Evolutionary conservation across 148 eudicot genomes (phyloP).

Genomic region (Chenopodium album): DNA sequence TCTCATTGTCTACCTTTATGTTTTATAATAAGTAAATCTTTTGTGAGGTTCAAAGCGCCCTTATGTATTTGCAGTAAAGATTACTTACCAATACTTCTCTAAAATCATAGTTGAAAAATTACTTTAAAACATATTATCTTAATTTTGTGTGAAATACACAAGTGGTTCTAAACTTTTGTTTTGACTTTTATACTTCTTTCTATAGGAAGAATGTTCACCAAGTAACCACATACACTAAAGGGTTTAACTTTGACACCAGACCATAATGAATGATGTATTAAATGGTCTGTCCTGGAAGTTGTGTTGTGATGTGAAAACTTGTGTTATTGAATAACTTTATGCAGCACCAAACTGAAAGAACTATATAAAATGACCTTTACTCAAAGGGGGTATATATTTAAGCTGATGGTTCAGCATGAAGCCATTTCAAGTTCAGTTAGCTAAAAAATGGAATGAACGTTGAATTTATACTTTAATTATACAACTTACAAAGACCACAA

Average conservation of each 20-base stretch:
- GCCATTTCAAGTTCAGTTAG: neutral
- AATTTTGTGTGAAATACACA: too few relatives aligned
- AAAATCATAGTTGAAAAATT: too few relatives aligned
- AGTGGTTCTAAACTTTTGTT: too few relatives aligned
- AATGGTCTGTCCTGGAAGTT: neutral
- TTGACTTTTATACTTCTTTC: too few relatives aligned
- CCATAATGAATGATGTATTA: neutral
- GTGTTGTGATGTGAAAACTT: neutral
- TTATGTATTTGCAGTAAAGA: too few relatives aligned
- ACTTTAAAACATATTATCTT: too few relatives aligned
- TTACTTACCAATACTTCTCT: too few relatives aligned
- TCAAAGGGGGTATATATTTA: neutral
- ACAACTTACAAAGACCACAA: neutral
- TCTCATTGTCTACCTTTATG: too few relatives aligned
- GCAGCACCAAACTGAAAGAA: neutral
- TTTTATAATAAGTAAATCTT: too few relatives aligned
- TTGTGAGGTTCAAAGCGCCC: too few relatives aligned
- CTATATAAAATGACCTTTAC: neutral
- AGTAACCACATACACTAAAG: too few relatives aligned
- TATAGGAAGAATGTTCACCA: too few relatives aligned
- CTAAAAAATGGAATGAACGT: neutral
- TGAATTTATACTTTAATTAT: neutral
- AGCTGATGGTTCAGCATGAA: neutral
- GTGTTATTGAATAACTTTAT: neutral
- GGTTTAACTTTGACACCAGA: neutral